Base-by-base conservation (phyloP, 805 yeast genomes). In the Candida patagonica region DNA sequence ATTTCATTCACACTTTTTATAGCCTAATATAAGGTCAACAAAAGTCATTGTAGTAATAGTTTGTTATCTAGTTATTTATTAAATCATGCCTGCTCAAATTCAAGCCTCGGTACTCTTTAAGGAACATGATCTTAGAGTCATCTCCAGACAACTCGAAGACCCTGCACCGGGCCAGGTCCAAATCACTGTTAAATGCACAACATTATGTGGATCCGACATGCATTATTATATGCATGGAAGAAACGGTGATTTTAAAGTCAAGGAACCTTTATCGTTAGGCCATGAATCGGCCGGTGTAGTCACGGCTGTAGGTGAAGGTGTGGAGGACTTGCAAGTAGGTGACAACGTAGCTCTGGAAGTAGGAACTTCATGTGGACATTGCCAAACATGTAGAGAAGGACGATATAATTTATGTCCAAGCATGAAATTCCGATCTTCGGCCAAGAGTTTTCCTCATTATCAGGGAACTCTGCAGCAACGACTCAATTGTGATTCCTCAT, bases 371-470 rank as follows among this genome's bases (percentile, higher is more conserved):
- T 78, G 87, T 37, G 68, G 87, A 55, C 71, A 68, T 51, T 73
- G 83, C 38, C 80, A 82, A 55, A 78, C 80, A 80, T 89, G 66
- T 86, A 7, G 95, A 94, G 94, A 94, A 4, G 95, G 95, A 21
- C 66, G 72, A 41, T 86, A 86, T 67, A 84, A 86, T 58, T 65
- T 86, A 53, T 83, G 94, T 56, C 89, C 92, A 6, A 74, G 77
- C 48, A 82, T 86, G 94, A 71, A 68, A n/a, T 86, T 86, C 65
- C 92, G 95, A 23, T 94, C 95, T 24, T 83, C 94, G 13, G 50
- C 50, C 17, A 46, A 46, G 29, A 22, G 42, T 7, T 46, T 32
- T 35, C 95, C 95, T 6, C 88, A 86, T 42, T 69, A 74, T 44
- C 88, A 82, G 53, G 94, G 89, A 38, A 86, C 95, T 5, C 66